phyloP scores from a whole-genome alignment of 495 filamentous ascomycete genomes.

The Trichoderma reesei region DNA sequence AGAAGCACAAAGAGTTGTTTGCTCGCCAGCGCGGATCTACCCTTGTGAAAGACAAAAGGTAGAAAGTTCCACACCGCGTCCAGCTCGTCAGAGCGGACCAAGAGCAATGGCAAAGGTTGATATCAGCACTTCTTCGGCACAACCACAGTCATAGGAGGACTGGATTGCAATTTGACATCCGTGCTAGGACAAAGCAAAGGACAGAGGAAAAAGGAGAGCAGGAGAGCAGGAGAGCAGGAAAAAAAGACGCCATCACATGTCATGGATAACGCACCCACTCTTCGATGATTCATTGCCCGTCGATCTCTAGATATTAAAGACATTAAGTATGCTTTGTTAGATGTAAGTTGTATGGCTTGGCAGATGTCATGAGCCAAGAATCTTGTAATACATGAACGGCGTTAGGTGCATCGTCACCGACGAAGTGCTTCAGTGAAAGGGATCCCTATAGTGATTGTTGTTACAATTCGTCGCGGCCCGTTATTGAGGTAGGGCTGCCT shows the following conservation, averaged over 20 bases:
- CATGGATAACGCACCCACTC: too few relatives aligned
- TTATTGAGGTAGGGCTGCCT: constrained; percentile 15
- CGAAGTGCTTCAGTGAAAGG: too few relatives aligned
- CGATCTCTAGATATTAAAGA: not conserved
- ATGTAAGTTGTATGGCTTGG: constrained; percentile 5
- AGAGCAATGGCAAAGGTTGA: constrained; percentile 18
- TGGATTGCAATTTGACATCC: constrained; percentile 99
- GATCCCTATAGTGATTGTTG: not conserved
- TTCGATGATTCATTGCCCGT: not conserved
- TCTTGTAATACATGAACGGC: not conserved
- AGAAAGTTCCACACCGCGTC: not conserved
- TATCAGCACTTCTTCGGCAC: constrained; percentile 77
- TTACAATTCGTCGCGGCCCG: constrained; percentile 36
- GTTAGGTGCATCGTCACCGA: not conserved
- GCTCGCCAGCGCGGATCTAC: constrained; percentile 1
- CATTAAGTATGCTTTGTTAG: constrained; percentile 1
- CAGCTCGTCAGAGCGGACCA: not conserved
- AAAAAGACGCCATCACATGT: not conserved
- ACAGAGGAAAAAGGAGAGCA: not conserved
- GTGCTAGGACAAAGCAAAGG: constrained; percentile 47
- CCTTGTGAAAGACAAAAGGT: not conserved
- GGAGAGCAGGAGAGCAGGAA: not conserved
- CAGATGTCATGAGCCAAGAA: constrained; percentile 6
- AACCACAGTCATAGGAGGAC: constrained; percentile 72
- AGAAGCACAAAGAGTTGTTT: not conserved